Percentiles rank a stretch among this genome's conserved stretches.
phyloP scores from a whole-genome alignment of 2,329 filamentous ascomycete species.

The Pseudogymnoascus sp. region DNA sequence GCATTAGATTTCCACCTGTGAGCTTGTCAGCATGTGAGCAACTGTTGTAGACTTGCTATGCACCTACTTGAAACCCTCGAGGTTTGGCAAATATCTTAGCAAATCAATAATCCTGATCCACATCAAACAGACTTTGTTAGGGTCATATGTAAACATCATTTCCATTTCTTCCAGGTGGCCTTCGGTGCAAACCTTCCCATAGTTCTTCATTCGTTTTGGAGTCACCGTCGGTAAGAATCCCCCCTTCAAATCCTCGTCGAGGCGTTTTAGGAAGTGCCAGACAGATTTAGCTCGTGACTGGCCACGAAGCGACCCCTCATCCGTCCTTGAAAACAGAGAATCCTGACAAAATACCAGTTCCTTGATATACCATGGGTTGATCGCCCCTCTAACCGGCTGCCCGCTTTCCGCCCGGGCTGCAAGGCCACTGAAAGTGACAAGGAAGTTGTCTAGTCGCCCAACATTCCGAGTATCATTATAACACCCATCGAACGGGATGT shows the following conservation, averaged over 20 bases:
- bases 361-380: neutral
- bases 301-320: neutral
- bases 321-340: neutral
- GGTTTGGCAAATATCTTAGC: neutral
- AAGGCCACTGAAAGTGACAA: neutral
- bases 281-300: neutral
- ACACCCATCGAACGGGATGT: neutral
- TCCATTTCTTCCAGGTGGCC: neutral
- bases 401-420: neutral
- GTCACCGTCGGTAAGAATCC: neutral
- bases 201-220: neutral
- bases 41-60: neutral
- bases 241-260: neutral
- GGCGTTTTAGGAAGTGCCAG: neutral
- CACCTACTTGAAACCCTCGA: neutral
- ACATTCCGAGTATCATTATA: neutral
- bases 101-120: neutral
- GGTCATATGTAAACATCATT: neutral
- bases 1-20: neutral
- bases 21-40: neutral
- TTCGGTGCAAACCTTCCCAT: neutral
- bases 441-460: neutral
- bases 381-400: neutral
- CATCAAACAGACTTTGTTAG: constrained; percentile 3
- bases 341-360: neutral